phyloP scores from a whole-genome alignment of 139 green algal genomes.

The Micractinium conductrix region DNA sequence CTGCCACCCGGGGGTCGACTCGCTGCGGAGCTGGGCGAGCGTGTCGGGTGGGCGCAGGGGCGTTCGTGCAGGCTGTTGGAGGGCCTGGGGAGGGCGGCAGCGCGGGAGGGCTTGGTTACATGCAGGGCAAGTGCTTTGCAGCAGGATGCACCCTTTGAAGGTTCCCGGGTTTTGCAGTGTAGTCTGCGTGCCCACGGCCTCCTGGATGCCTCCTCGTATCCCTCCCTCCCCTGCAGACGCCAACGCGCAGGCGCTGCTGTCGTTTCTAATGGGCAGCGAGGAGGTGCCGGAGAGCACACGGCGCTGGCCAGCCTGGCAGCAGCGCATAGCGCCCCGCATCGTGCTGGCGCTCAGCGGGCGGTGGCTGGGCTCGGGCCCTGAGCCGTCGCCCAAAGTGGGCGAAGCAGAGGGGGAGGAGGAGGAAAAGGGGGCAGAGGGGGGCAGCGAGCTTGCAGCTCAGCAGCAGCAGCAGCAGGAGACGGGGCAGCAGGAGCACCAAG shows the following conservation, averaged over 20 bases:
- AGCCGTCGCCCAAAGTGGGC: too few relatives aligned
- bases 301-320: slow-evolving; percentile 54
- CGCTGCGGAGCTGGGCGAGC: slow-evolving; percentile 28
- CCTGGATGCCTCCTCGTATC: not conserved
- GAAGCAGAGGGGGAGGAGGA: not conserved
- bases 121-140: not conserved
- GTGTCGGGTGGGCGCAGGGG: not conserved
- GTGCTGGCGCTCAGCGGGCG: slow-evolving; percentile 28
- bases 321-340: slow-evolving; percentile 44
- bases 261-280: slow-evolving; percentile 25
- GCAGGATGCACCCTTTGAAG: too few relatives aligned
- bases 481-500: not conserved
- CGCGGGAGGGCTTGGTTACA: not conserved
- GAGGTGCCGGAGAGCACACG: slow-evolving; percentile 49
- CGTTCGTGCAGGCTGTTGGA: not conserved
- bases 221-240: not conserved
- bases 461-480: not conserved
- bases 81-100: not conserved
- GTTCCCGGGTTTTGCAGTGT: not conserved
- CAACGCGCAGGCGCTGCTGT: slow-evolving; percentile 13
- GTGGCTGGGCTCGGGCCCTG: not conserved
- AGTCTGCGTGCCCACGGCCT: not conserved
- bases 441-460: too few relatives aligned
- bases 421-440: not conserved
- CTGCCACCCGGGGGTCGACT: slow-evolving; percentile 23